These are phyloP conservation scores for Xerocomellus intermedius DNA, from an alignment of 768 basidiomycete species.

Conservation along the genomic window DNA sequence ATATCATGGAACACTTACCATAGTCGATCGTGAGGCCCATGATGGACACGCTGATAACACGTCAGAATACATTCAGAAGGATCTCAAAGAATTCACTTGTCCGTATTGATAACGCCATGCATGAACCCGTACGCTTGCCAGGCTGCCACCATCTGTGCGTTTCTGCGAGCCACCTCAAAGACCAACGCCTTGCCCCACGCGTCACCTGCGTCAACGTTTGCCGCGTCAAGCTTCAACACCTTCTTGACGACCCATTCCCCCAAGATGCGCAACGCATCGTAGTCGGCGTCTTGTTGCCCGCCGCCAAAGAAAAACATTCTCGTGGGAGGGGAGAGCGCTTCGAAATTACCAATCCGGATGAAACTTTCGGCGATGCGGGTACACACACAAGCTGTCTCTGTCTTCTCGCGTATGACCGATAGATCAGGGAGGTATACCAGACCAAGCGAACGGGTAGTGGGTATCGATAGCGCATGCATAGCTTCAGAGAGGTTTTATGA, in stretches of 20 bases:
- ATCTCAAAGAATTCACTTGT: constrained; percentile 59
- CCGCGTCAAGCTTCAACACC: constrained; percentile 49
- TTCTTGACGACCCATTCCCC: constrained; percentile 69
- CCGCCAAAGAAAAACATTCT: constrained; percentile 68
- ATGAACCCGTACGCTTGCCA: constrained; percentile 97
- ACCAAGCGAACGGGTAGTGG: constrained; percentile 84
- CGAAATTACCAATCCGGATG: constrained; percentile 88
- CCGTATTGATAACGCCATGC: constrained; percentile 97
- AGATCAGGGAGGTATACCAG: constrained; percentile 73
- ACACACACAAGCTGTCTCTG: constrained; percentile 70
- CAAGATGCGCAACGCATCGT: constrained; percentile 69
- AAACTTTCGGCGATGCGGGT: constrained; percentile 88
- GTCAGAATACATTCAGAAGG: constrained; percentile 3
- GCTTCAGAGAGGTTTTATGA: constrained; percentile 46
- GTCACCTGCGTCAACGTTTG: constrained; percentile 43
- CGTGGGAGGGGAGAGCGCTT: constrained; percentile 74
- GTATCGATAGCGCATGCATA: constrained; percentile 79
- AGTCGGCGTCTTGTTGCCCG: constrained; percentile 72
- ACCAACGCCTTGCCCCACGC: constrained; percentile 74
- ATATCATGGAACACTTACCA: constrained; percentile 35
- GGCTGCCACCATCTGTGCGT: constrained; percentile 88
- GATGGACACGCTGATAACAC: constrained; percentile 58
- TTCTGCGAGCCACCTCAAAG: constrained; percentile 76
- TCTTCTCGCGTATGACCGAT: constrained; percentile 70
- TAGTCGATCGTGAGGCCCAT: constrained; percentile 79